phyloP scores from a whole-genome alignment of 108 stramenopile genomes.

The Schizochytrium sp. region DNA sequence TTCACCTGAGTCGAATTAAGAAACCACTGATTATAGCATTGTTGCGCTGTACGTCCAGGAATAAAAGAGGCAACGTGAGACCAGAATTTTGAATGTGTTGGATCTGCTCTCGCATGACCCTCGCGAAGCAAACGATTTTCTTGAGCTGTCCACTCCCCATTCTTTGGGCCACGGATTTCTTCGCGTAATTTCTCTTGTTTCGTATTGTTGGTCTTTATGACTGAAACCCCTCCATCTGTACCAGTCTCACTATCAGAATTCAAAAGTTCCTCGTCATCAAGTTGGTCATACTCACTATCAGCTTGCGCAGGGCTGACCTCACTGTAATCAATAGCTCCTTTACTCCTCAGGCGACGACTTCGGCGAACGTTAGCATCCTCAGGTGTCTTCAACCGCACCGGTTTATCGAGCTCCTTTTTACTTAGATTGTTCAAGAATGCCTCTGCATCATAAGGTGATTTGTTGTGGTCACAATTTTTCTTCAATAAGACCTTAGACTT shows the following conservation, averaged over 20 bases:
- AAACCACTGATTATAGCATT: constrained; percentile 57
- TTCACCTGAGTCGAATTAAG: not conserved
- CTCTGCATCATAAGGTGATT: not conserved
- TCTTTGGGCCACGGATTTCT: not conserved
- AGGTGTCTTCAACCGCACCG: not conserved
- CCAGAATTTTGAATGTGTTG: constrained; percentile 11
- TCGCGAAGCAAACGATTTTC: constrained; percentile 11
- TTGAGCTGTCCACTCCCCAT: not conserved
- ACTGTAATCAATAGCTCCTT: not conserved
- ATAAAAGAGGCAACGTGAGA: not conserved
- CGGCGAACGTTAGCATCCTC: constrained; percentile 9
- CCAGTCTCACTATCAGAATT: not conserved
- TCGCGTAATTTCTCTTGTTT: not conserved
- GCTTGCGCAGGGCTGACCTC: not conserved
- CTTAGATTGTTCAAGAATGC: not conserved
- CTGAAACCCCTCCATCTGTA: not conserved
- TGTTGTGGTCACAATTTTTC: too few species aligned
- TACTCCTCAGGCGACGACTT: not conserved
- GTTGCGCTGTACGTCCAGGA: not conserved
- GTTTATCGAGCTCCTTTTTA: not conserved
- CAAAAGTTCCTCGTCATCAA: not conserved
- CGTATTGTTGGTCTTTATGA: too few species aligned
- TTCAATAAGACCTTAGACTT: too few species aligned
- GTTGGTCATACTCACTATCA: not conserved
- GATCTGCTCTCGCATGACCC: constrained; percentile 40